These are phyloP conservation scores for Fragosphaeria purpurea DNA, from an alignment of 2,329 filamentous ascomycete species.

Conservation along the genomic window DNA sequence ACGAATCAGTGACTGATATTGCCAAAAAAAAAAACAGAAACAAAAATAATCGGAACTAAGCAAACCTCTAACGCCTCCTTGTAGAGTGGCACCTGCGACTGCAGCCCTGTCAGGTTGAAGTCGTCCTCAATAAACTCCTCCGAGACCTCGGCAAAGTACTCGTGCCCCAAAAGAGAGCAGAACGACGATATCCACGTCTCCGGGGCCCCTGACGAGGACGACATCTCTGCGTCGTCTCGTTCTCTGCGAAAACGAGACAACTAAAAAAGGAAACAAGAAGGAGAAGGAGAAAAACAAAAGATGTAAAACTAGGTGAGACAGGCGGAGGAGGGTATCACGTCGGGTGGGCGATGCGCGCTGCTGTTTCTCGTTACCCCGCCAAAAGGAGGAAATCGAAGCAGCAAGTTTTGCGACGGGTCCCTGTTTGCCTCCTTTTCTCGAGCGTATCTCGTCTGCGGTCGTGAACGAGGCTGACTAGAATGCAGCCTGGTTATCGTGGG, in stretches of 20 bases:
- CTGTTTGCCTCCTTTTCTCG: neutral
- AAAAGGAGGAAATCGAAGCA: no score
- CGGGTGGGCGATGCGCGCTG: no score
- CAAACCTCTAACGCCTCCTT: slow-evolving; percentile 85
- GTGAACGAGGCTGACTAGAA: no score
- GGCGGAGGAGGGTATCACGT: no score
- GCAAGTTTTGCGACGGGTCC: neutral
- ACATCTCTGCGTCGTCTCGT: slow-evolving; percentile 34
- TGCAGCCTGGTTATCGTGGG: no score
- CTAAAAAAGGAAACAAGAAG: neutral
- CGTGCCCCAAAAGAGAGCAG: slow-evolving; percentile 88
- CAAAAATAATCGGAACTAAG: neutral
- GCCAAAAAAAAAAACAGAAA: no score
- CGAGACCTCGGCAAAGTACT: slow-evolving; percentile 97
- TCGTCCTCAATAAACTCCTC: slow-evolving; percentile 99
- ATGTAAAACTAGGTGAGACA: neutral
- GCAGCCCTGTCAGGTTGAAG: slow-evolving; percentile 93
- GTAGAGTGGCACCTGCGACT: slow-evolving; percentile 95
- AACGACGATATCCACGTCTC: slow-evolving; percentile 99
- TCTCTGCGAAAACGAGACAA: no score
- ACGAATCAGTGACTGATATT: no score
- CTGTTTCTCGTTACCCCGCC: no score
- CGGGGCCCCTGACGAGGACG: slow-evolving; percentile 48
- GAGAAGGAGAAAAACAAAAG: neutral
- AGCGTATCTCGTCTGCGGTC: no score